Conservation (phyloP, 495 filamentous ascomycete species). For the Tuber indicum region DNA sequence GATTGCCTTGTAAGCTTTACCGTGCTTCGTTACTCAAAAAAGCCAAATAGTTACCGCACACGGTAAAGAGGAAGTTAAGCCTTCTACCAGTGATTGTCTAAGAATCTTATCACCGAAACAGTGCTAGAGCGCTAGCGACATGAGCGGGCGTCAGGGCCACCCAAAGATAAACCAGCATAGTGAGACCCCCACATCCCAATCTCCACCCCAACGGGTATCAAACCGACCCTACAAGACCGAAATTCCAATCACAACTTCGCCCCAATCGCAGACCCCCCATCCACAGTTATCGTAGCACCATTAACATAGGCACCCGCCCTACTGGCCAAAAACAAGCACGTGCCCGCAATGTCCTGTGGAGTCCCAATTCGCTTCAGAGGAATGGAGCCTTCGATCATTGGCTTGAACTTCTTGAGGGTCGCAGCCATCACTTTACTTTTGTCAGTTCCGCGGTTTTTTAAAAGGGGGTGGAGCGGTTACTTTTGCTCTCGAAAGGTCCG, state of each 20-base stretch:
- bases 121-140: too few species aligned
- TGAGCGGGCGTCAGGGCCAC: too few species aligned
- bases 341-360: conserved; percentile 66
- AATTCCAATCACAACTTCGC: conserved; percentile 48
- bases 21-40: too few species aligned
- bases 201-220: neutral
- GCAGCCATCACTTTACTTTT: conserved; percentile 57
- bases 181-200: neutral
- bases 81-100: too few species aligned
- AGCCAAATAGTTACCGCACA: too few species aligned
- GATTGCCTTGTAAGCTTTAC: too few species aligned
- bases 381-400: conserved; percentile 56
- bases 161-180: neutral
- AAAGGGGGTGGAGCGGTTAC: conserved; percentile 5
- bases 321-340: conserved; percentile 67
- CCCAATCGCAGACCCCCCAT: conserved; percentile 57
- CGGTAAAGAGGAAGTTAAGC: too few species aligned
- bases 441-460: neutral
- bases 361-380: conserved; percentile 67
- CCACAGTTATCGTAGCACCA: conserved; percentile 66
- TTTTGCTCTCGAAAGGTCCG: conserved; percentile 74
- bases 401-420: conserved; percentile 56
- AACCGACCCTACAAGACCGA: neutral
- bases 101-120: too few species aligned
- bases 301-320: conserved; percentile 68